Percentiles rank a stretch among this genome's conserved stretches.
Evolutionary conservation across 2,329 filamentous ascomycete species (phyloP).

Genomic region (Scedosporium minutisporum): DNA sequence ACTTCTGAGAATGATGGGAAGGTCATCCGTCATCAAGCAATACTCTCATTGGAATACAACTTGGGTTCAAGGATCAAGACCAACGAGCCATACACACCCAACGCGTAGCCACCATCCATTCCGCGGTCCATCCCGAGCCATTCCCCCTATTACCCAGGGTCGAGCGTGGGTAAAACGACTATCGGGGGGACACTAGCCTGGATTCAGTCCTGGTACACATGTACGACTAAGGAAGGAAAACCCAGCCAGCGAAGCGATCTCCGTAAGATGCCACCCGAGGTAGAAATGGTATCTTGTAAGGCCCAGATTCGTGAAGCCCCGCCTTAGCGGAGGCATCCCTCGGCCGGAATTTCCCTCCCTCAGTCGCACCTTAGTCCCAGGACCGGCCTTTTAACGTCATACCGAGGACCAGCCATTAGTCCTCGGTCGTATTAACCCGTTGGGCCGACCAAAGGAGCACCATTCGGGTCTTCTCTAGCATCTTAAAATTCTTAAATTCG

Average conservation of each 20-base stretch:
- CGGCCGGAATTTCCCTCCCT: neutral
- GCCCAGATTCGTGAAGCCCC: slow-evolving; percentile 16
- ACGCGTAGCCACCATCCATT: slow-evolving; percentile 1
- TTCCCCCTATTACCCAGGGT: neutral
- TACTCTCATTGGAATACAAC: neutral
- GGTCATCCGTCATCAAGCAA: neutral
- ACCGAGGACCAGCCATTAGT: slow-evolving; percentile 19
- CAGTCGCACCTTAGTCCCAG: neutral
- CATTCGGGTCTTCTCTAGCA: neutral
- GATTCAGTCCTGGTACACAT: neutral
- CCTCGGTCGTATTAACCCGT: neutral
- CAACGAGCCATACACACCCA: slow-evolving; percentile 8
- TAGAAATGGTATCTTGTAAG: no score
- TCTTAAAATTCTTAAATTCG: neutral
- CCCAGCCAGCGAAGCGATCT: no score
- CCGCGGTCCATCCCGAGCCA: neutral
- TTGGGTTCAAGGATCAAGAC: neutral
- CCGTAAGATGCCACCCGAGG: no score
- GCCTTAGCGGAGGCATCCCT: slow-evolving; percentile 22
- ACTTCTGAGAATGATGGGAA: neutral
- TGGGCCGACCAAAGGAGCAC: neutral
- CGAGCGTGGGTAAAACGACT: neutral
- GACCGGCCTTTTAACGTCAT: slow-evolving; percentile 23
- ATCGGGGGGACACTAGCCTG: neutral
- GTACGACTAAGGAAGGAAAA: no score